These are phyloP conservation scores for Sarocladiaceae sp. DNA, from an alignment of 2,329 filamentous ascomycete genomes.

Conservation along the genomic window DNA sequence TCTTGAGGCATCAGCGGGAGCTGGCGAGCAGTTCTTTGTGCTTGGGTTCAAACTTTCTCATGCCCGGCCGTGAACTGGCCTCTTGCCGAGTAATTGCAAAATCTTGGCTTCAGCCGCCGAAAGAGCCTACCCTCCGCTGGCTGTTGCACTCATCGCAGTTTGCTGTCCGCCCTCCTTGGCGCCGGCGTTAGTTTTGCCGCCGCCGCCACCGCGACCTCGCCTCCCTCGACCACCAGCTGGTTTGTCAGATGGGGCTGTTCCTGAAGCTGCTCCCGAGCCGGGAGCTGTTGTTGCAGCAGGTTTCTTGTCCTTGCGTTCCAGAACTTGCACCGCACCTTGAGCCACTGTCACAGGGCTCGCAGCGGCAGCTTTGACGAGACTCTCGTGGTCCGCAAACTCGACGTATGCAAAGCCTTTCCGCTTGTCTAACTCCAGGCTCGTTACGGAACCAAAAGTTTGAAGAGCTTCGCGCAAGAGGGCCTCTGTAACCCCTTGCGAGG, in stretches of 20 bases:
- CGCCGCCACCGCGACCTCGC: conserved; percentile 18
- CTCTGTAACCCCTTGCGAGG: conserved; percentile 89
- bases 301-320: conserved; percentile 70
- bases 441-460: conserved; percentile 67
- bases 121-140: conserved; percentile 5
- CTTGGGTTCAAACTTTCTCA: too few relatives aligned
- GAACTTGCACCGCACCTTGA: conserved; percentile 79
- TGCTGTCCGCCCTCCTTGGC: conserved; percentile 5
- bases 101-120: conserved; percentile 8
- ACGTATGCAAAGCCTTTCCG: conserved; percentile 94
- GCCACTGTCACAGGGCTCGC: conserved; percentile 80
- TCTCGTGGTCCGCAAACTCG: conserved; percentile 72
- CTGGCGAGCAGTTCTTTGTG: too few relatives aligned
- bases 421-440: conserved; percentile 86
- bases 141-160: not conserved
- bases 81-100: conserved; percentile 1
- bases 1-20: too few relatives aligned
- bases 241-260: conserved; percentile 13
- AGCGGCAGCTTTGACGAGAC: conserved; percentile 72
- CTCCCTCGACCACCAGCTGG: conserved; percentile 17
- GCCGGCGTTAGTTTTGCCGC: conserved; percentile 15
- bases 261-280: conserved; percentile 6
- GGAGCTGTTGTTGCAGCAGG: conserved; percentile 18
- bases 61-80: not conserved
- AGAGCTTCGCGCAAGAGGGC: conserved; percentile 71